Evolutionary conservation across 2,329 filamentous ascomycete species (phyloP).

Genomic region (Aspergillus jensenii): DNA sequence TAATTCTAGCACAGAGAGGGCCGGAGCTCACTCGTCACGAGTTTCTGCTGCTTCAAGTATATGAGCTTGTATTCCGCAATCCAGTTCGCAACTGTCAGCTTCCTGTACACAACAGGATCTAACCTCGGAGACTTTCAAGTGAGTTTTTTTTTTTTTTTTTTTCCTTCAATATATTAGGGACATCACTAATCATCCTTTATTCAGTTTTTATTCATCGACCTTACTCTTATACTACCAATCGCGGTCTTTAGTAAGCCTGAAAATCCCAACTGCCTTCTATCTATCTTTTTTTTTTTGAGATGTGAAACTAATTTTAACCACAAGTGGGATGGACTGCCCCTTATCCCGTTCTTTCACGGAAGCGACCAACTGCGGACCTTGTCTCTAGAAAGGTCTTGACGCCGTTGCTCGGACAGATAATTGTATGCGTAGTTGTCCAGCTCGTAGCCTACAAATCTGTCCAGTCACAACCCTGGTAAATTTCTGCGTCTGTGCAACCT

Average conservation of each 20-base stretch:
- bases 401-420: conserved; percentile 85
- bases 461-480: conserved; percentile 73
- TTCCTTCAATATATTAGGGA: neutral
- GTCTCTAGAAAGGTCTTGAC: conserved; percentile 90
- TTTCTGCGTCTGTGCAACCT: conserved; percentile 4
- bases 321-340: conserved; percentile 92
- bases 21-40: conserved; percentile 91
- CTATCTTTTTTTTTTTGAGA: neutral
- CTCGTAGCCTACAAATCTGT: conserved; percentile 72
- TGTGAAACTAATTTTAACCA: conserved; percentile 1
- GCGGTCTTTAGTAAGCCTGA: conserved; percentile 77
- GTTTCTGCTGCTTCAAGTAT: conserved; percentile 99
- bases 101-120: conserved; percentile 88
- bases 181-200: neutral
- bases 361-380: conserved; percentile 86
- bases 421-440: conserved; percentile 76
- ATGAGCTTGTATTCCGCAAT: conserved; percentile 99
- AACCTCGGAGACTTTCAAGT: conserved; percentile 95
- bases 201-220: conserved; percentile 88
- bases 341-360: conserved; percentile 71
- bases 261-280: neutral
- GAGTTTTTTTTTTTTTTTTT: conserved; percentile 15
- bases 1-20: conserved; percentile 65
- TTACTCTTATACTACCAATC: conserved; percentile 88
- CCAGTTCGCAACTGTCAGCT: conserved; percentile 95